A percentile compares a stretch with the other conserved stretches of the same genome.
phyloP scores from a whole-genome alignment of 2,329 filamentous ascomycete genomes.

The Fonsecaea nubica region DNA sequence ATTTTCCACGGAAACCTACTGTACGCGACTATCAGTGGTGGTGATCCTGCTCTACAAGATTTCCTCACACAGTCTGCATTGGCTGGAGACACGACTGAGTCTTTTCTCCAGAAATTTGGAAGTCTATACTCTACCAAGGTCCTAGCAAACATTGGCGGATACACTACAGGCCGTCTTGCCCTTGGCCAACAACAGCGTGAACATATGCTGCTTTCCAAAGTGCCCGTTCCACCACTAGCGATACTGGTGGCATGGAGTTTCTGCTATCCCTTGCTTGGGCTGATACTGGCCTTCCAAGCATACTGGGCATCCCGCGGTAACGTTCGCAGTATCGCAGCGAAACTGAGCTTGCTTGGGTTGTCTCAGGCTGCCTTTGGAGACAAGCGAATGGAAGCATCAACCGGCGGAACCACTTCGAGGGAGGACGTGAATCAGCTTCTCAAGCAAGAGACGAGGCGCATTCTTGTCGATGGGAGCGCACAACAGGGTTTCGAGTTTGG shows the following conservation, averaged over 20 bases:
- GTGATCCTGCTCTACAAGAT: constrained; percentile 23
- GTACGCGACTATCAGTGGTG: constrained; percentile 18
- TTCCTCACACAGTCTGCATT: constrained; percentile 20
- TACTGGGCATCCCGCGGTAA: constrained; percentile 19
- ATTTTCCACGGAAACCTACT: constrained; percentile 26
- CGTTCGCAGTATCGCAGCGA: constrained; percentile 22
- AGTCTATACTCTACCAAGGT: constrained; percentile 24
- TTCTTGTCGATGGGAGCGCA: constrained; percentile 19
- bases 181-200: constrained; percentile 22
- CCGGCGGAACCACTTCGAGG: neutral
- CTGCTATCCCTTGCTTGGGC: constrained; percentile 25
- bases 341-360: constrained; percentile 28
- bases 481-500: constrained; percentile 22
- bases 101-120: constrained; percentile 24
- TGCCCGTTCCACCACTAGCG: constrained; percentile 22
- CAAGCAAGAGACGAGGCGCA: constrained; percentile 17
- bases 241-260: constrained; percentile 25
- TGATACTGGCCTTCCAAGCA: constrained; percentile 24
- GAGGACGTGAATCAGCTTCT: neutral
- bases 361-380: constrained; percentile 31
- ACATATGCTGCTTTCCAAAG: constrained; percentile 27
- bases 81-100: constrained; percentile 20
- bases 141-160: constrained; percentile 27
- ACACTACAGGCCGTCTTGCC: constrained; percentile 15
- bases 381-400: constrained; percentile 2